Base-by-base conservation (phyloP, 2,329 filamentous ascomycete genomes). In the Dactylellina parvicollis region DNA sequence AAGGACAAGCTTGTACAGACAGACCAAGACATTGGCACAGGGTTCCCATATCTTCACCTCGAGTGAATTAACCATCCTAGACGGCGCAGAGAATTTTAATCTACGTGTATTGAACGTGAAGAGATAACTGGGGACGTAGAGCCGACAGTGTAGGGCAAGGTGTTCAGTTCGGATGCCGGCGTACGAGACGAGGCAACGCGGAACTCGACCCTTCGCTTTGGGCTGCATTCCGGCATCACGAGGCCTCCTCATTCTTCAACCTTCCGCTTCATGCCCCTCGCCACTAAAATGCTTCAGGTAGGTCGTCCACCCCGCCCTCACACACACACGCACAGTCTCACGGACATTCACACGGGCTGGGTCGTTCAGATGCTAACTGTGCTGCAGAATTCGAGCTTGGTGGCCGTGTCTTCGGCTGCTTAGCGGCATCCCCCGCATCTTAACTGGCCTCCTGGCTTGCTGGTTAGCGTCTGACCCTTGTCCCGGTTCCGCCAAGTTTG, bases 401-500 rank as follows among this genome's bases (percentile, higher is more conserved):
- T 26, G 34, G 16, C 5, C 30, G 16, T 30, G n/a, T 52, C 18
- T 16, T 59, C 62, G 52, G 52, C 52, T 66, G 52, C 32, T 57
- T 56, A 26, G 44, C 52, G 44, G 61, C 54, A 46, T 59, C 62
- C 62, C n/a, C 62, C 62, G 62, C 62, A 67, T 59, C 50, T 40
- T 44, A 26, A 22, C 36, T 38, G 52, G 44, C 42, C 24, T 47
- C 32, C 26, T 40, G 36, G 42, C 12, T 60, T n/a, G 46, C 46
- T 12, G 46, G 46, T 18, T 28, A 34, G 16, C 4, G 8, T 28
- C 14, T n/a, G 52, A 59, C 52, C 52, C 62, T 52, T 22, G 62
- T 52, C 47, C 64, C 40, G 18, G 55, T 42, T 36, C 30, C 14
- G 55, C 55, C 54, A 60, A 61, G 55, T 14, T n/a, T 55, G 12